Evolutionary conservation across 1,284 basidiomycete genomes (phyloP), one percentile per base, ranked within the genome.

Genomic region (Golubevia sp.): DNA sequence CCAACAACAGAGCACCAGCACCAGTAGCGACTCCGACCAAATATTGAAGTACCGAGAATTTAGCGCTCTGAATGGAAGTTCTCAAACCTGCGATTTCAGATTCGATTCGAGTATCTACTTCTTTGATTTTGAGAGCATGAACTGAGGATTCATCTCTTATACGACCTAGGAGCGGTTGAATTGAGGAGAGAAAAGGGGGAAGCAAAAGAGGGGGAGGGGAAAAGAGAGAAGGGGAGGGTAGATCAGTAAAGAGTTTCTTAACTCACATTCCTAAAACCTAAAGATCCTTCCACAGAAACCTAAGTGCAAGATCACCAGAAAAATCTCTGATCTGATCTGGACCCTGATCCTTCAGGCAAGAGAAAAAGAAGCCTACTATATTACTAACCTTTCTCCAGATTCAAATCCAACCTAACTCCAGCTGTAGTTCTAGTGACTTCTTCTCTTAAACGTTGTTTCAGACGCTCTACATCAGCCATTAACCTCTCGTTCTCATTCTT

Each of bases 81-180:
- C 93, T 86, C 58, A 98, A 84, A 3, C 90, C 90, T 1, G 94
- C 93, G 79, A 98, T 98, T 85, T 98, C 96, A 79, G 92, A 92
- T 85, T 99, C 96, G 76, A 99, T 98, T 74, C 94, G 86, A 1
- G 96, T 98, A 77, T 99, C 96, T 13, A 98, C 94, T 84, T 99
- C 97, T 84, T 95, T 95, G 84, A 99, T 93, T 88, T 98, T 98
- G 67, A 97, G 87, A 77, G 97, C 95, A 78, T 98, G 94, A 53
- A 91, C 90, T 63, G 90, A 91, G 65, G 90, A 91, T 86, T 99
- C 95, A 79, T 99, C 95, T 51, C 97, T 86, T 86, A 98, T 93
- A 49, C 96, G 88, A 2, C 93, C 86, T 71, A 52, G 24, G 24
- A 38, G 61, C 49, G 61, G n/a, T 25, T 51, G 13, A 62, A n/a